A percentile compares a stretch with the other conserved stretches of the same genome.
phyloP scores from a whole-genome alignment of 192 early-diverging fungal genomes.

The Backusella morwellensis region DNA sequence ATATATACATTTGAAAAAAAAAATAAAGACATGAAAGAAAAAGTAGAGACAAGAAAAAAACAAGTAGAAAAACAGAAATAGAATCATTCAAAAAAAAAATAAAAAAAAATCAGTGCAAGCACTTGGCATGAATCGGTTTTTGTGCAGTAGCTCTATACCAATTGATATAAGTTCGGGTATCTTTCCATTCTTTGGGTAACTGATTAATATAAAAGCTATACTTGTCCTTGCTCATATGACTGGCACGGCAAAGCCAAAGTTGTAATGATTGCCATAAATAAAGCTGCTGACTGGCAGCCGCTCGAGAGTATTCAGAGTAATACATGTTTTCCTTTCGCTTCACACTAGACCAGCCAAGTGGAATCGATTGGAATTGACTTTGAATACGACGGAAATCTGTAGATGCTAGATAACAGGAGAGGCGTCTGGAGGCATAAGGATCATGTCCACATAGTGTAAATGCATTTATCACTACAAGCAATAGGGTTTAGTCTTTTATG shows the following conservation, averaged over 20 bases:
- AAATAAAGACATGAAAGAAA: background rate
- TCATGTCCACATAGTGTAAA: constrained; percentile 15
- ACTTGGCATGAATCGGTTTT: constrained; percentile 15
- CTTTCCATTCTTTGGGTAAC: constrained; percentile 23
- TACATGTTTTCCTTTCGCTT: background rate
- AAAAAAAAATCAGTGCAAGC: background rate
- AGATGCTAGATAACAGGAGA: constrained; percentile 23
- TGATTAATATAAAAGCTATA: constrained; percentile 4
- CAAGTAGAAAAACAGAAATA: background rate
- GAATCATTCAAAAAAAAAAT: background rate
- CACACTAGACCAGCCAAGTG: constrained; percentile 24
- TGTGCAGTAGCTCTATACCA: constrained; percentile 32
- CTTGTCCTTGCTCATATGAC: constrained; percentile 12
- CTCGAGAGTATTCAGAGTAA: constrained; percentile 25
- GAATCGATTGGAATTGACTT: constrained; percentile 32
- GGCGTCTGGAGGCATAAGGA: constrained; percentile 21
- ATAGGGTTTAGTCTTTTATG: background rate
- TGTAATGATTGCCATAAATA: background rate
- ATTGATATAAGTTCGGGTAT: constrained; percentile 26
- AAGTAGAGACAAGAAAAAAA: background rate
- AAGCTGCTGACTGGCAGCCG: constrained; percentile 11
- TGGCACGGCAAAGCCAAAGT: constrained; percentile 14
- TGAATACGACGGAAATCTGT: constrained; percentile 27
- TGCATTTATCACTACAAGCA: background rate
- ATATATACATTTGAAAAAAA: background rate